A percentile compares a stretch with the other conserved stretches of the same genome.
Conservation (phyloP, 2,329 filamentous ascomycete species). For the Tolypocladium album region DNA sequence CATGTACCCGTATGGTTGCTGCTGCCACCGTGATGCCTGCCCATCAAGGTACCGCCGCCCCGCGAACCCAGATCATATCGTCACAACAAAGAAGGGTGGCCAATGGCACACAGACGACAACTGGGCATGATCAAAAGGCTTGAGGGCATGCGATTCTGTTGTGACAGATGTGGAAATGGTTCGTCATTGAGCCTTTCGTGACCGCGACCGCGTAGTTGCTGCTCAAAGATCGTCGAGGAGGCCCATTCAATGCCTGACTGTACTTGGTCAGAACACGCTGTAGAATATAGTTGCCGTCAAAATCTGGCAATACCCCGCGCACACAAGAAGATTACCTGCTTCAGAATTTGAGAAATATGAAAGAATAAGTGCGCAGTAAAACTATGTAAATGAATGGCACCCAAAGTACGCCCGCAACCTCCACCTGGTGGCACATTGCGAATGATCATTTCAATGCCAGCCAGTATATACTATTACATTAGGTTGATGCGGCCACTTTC, state of each 20-base stretch:
- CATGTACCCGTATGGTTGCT: not conserved
- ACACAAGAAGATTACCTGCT: not conserved
- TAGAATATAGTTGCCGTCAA: no score
- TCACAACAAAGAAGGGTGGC: not conserved
- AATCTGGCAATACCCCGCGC: no score
- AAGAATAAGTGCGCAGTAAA: not conserved
- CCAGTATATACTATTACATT: not conserved
- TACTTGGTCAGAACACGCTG: no score
- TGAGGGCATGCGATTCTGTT: not conserved
- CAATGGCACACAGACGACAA: not conserved
- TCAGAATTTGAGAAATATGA: not conserved
- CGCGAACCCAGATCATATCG: not conserved
- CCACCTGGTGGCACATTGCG: not conserved
- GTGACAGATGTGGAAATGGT: not conserved
- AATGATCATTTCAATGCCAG: not conserved
- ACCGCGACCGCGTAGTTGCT: not conserved
- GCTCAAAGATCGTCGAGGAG: not conserved
- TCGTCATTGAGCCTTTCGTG: not conserved
- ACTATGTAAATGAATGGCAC: not conserved
- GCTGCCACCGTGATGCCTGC: not conserved
- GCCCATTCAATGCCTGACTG: not conserved
- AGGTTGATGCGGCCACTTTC: not conserved
- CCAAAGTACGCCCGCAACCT: not conserved
- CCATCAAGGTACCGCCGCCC: conserved; percentile 5
- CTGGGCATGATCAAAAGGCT: not conserved